A percentile compares a stretch with the other conserved stretches of the same genome.
Evolutionary conservation across 495 filamentous ascomycete genomes (phyloP).

Genomic region (Letharia lupina): DNA sequence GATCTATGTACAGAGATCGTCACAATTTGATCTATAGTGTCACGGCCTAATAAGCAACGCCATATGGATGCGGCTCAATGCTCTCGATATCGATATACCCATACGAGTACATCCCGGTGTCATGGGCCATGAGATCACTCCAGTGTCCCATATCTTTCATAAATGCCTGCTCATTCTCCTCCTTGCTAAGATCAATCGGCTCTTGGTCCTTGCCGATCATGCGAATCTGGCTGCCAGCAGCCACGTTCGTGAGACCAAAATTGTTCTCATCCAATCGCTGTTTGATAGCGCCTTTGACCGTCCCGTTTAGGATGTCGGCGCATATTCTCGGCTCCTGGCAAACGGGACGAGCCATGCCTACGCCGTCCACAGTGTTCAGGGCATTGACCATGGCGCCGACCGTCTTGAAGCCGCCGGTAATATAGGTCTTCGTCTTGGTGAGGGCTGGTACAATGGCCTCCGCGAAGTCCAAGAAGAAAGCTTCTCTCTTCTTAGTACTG

Average conservation of each 20-base stretch:
- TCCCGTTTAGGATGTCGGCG: slow-evolving; percentile 40
- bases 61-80: slow-evolving; percentile 30
- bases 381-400: slow-evolving; percentile 55
- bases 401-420: slow-evolving; percentile 56
- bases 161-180: slow-evolving; percentile 36
- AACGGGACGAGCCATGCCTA: slow-evolving; percentile 47
- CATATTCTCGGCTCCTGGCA: slow-evolving; percentile 45
- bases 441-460: slow-evolving; percentile 49
- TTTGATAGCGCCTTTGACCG: slow-evolving; percentile 39
- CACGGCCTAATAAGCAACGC: slow-evolving; percentile 21
- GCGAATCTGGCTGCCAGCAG: slow-evolving; percentile 42
- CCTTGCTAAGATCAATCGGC: slow-evolving; percentile 42
- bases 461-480: slow-evolving; percentile 61
- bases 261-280: slow-evolving; percentile 39
- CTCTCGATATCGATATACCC: slow-evolving; percentile 36
- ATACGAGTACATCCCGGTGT: slow-evolving; percentile 30
- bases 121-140: slow-evolving; percentile 31
- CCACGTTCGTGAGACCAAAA: slow-evolving; percentile 38
- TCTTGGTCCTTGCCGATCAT: slow-evolving; percentile 47
- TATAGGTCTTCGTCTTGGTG: slow-evolving; percentile 45
- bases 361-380: slow-evolving; percentile 46
- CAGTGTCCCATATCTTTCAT: slow-evolving; percentile 36
- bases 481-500: slow-evolving; percentile 48
- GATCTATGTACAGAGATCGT: background rate
- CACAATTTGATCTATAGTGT: background rate